Conservation (phyloP, 2,329 filamentous ascomycete species). For the Monilinia fructicola region DNA sequence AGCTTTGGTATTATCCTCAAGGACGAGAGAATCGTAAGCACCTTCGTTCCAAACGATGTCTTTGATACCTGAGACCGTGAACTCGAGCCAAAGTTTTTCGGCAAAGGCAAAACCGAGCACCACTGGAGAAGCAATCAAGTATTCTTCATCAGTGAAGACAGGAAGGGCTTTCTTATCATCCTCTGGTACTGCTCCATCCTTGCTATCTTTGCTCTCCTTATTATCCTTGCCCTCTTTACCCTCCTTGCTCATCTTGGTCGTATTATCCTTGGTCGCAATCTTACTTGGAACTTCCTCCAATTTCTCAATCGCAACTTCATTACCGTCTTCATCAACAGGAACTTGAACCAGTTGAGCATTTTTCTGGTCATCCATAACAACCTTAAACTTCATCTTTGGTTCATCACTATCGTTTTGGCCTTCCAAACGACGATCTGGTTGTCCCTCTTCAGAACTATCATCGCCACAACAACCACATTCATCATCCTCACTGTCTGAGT, state of each 20-base stretch:
- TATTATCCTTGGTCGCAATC: constrained; percentile 30
- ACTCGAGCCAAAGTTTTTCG: constrained; percentile 89
- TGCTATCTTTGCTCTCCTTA: constrained; percentile 31
- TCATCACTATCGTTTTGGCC: constrained; percentile 35
- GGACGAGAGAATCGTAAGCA: constrained; percentile 79
- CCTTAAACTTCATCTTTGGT: constrained; percentile 41
- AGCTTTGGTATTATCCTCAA: constrained; percentile 60
- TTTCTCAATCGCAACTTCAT: constrained; percentile 55
- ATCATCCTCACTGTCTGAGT: constrained; percentile 49
- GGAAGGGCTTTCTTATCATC: constrained; percentile 43
- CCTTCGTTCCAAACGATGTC: constrained; percentile 83
- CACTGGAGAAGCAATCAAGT: constrained; percentile 78
- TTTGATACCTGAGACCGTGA: constrained; percentile 73
- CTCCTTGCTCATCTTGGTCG: too few relatives aligned
- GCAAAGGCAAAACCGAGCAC: constrained; percentile 85
- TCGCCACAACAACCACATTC: constrained; percentile 44
- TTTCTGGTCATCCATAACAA: constrained; percentile 49
- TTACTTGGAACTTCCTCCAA: constrained; percentile 53
- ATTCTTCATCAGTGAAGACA: constrained; percentile 77
- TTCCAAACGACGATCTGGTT: constrained; percentile 38
- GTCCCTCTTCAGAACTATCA: constrained; percentile 38
- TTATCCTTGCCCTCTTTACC: too few relatives aligned
- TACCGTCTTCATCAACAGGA: constrained; percentile 54
- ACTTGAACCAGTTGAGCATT: constrained; percentile 53
- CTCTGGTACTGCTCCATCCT: constrained; percentile 26